Evolutionary conservation across 305 asterid genomes (phyloP).

Genomic region (Galium porrigens): DNA sequence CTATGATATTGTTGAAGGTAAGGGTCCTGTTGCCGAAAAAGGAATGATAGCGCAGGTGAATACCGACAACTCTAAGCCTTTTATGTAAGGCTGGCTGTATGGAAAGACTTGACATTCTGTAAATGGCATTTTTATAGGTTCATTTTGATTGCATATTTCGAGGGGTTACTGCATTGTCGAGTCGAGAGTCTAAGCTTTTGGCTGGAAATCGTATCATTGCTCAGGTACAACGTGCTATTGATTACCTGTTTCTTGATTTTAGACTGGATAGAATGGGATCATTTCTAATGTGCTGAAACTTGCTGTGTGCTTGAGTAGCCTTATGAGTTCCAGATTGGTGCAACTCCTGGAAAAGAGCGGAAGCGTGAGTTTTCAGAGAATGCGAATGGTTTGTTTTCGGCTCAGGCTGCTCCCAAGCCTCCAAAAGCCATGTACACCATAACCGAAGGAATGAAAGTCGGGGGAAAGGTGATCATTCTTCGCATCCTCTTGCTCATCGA

Average conservation of each 20-base stretch:
- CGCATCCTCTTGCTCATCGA: background rate
- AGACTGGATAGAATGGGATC: conserved; percentile 3
- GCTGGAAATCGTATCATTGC: conserved; percentile 86
- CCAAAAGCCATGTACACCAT: conserved; percentile 71
- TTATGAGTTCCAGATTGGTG: conserved; percentile 82
- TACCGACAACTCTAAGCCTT: background rate
- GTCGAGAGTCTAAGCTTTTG: conserved; percentile 81
- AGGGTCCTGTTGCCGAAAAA: conserved; percentile 70
- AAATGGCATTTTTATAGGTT: conserved; percentile 30
- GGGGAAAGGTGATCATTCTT: conserved; percentile 57
- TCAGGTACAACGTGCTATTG: conserved; percentile 43
- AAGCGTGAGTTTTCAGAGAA: conserved; percentile 80
- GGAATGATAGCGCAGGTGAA: conserved; percentile 64
- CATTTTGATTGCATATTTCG: conserved; percentile 84
- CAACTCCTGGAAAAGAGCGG: conserved; percentile 76
- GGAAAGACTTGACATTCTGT: conserved; percentile 11
- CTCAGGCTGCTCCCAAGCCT: conserved; percentile 95
- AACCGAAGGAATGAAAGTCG: conserved; percentile 92
- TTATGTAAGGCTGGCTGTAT: background rate
- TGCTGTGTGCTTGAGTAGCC: conserved; percentile 48
- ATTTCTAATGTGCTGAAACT: conserved; percentile 20
- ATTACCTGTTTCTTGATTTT: conserved; percentile 8
- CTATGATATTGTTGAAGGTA: conserved; percentile 65
- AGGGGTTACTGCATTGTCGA: conserved; percentile 77
- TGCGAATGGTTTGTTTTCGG: conserved; percentile 85